phyloP scores from a whole-genome alignment of 345 rosid genomes.

The Camelina laxa region DNA sequence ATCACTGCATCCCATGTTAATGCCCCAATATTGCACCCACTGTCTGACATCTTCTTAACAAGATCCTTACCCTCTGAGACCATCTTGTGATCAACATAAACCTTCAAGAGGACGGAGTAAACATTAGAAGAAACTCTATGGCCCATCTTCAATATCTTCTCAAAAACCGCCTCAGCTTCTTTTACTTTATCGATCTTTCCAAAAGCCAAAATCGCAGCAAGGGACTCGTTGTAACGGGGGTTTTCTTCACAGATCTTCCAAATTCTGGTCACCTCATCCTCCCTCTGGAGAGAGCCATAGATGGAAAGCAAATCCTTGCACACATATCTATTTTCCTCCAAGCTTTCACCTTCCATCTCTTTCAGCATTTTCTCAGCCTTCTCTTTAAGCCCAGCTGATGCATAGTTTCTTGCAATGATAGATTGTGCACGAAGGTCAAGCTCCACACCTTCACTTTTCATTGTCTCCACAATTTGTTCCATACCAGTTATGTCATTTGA shows the following conservation, averaged over 20 bases:
- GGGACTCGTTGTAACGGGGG: constrained; percentile 52
- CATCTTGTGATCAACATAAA: constrained; percentile 81
- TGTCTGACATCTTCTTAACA: constrained; percentile 63
- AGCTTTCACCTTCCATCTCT: constrained; percentile 81
- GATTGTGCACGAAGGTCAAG: constrained; percentile 56
- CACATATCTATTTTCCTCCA: constrained; percentile 56
- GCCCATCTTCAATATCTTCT: constrained; percentile 48
- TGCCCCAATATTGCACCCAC: constrained; percentile 68
- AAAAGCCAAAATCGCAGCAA: constrained; percentile 80
- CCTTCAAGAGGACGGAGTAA: constrained; percentile 66
- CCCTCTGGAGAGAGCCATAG: constrained; percentile 72
- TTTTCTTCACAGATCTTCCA: constrained; percentile 78
- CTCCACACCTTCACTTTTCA: constrained; percentile 87
- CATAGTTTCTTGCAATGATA: constrained; percentile 69
- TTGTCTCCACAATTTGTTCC: constrained; percentile 77
- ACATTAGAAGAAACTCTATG: constrained; percentile 52
- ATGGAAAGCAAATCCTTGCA: constrained; percentile 64
- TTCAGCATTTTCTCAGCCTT: constrained; percentile 69
- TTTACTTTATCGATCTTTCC: constrained; percentile 70
- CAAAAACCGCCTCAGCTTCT: constrained; percentile 80
- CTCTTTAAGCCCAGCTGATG: constrained; percentile 63
- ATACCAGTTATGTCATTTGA: constrained; percentile 75
- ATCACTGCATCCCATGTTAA: constrained; percentile 81
- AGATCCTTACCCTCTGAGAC: constrained; percentile 71
- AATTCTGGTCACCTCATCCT: constrained; percentile 74